phyloP scores from a whole-genome alignment of 1,139 yeast species.

The Hansenula lynferdii region DNA sequence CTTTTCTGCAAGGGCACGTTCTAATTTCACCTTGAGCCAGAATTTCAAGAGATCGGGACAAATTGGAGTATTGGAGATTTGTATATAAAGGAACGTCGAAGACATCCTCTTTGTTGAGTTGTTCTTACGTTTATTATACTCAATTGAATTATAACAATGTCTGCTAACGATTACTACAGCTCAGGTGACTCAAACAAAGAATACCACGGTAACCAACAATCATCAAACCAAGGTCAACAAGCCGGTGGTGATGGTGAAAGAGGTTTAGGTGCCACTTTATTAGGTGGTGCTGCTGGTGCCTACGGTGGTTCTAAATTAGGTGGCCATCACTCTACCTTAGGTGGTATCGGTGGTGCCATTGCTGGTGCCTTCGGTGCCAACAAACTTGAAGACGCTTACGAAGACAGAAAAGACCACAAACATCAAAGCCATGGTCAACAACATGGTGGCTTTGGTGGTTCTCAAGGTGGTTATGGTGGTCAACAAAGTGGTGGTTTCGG shows the following conservation, averaged over 20 bases:
- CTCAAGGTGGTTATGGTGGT: slow-evolving; percentile 12
- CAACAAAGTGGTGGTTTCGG: slow-evolving; percentile 9
- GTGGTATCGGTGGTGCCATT: slow-evolving; percentile 54
- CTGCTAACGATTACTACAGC: slow-evolving; percentile 30
- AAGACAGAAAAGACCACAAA: slow-evolving; percentile 23
- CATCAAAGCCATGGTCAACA: slow-evolving; percentile 21
- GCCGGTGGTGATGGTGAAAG: slow-evolving; percentile 42
- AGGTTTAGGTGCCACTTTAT: slow-evolving; percentile 49
- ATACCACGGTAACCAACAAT: slow-evolving; percentile 5
- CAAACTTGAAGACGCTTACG: slow-evolving; percentile 41
- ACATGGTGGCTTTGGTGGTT: slow-evolving; percentile 14
- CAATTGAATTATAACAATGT: slow-evolving; percentile 31
- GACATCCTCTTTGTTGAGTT: not conserved
- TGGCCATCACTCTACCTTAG: slow-evolving; percentile 47
- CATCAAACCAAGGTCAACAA: slow-evolving; percentile 16
- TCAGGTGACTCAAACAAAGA: slow-evolving; percentile 8
- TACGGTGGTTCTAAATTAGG: slow-evolving; percentile 35
- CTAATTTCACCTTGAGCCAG: no score
- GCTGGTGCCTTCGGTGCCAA: slow-evolving; percentile 59
- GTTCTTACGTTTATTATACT: not conserved
- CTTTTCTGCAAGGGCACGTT: no score
- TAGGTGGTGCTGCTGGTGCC: slow-evolving; percentile 62
- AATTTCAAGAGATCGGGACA: no score
- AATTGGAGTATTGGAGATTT: not conserved
- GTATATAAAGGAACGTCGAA: not conserved